Base-by-base conservation (phyloP, 2,329 filamentous ascomycete genomes). In the Cylindrodendrum hubeiense region DNA sequence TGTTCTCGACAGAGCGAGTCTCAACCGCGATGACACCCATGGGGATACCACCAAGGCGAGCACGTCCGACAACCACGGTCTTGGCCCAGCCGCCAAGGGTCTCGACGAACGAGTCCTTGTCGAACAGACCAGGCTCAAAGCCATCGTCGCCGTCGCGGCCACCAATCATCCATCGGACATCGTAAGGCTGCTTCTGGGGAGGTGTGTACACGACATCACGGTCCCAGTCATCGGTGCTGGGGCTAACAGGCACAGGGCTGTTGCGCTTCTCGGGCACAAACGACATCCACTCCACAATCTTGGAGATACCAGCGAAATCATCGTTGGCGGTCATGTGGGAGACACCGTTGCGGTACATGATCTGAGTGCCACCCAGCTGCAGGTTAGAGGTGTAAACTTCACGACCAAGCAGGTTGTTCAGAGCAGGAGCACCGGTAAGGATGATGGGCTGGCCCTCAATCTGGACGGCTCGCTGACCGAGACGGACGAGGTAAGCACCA, bases 301-400 rank as follows among this genome's bases (percentile, higher is more conserved):
- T 97, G 76, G 93, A 94, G 22, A 99, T 93, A 89, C 96, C 96
- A 76, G 95, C 95, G 75, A 99, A 98, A 84, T 99, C 96, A 77
- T 99, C 95, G 74, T 92, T 93, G 76, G 96, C 96, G 72, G 95
- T 98, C 93, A 98, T 95, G 86, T 99, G 96, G 22, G 96, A 98
- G 44, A 99, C 96, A 89, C 96, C 96, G 80, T 99, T 99, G 85
- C 93, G 95, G 90, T 99, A 98, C 96, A 99, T 99, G 88, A 99
- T 99, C 83, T 99, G 96, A n/a, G 96, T 99, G 75, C 96, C 96
- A 90, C 96, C 96, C 71, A 99, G 93, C 86, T 99, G 96, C 78
- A 99, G 84, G 88, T 99, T 99, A 66, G 96, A 98, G 24, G 96
- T 98, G 85, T 99, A 99, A 30, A 99, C 95, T 82, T 99, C 96